Evolutionary conservation across 2,329 filamentous ascomycete genomes (phyloP).

Genomic region (Colletotrichum phormii): DNA sequence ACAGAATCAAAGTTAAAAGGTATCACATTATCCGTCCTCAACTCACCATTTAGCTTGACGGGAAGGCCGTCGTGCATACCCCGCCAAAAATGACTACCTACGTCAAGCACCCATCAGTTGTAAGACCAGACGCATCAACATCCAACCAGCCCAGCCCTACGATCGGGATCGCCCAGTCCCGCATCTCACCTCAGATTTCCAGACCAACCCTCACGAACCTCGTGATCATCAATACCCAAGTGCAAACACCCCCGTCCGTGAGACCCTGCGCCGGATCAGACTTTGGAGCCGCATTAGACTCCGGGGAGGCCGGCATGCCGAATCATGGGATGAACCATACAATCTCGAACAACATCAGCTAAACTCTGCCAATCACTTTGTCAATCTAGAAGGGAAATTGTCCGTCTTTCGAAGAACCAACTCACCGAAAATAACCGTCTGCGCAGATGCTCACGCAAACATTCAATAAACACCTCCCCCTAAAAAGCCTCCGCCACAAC

Average conservation of each 20-base stretch:
- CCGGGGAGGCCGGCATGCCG: background rate
- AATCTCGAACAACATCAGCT: background rate
- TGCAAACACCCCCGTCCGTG: background rate
- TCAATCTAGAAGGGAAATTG: background rate
- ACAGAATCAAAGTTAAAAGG: background rate
- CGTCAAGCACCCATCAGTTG: background rate
- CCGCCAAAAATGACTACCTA: background rate
- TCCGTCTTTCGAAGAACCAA: too few species aligned
- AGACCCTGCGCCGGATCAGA: background rate
- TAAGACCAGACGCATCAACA: background rate
- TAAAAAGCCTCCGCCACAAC: conserved; percentile 8
- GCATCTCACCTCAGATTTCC: background rate
- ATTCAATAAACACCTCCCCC: background rate
- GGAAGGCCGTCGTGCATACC: background rate
- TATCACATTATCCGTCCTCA: background rate
- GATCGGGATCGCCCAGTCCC: background rate
- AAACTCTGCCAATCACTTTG: background rate
- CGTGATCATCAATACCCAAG: background rate
- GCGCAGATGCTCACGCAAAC: background rate
- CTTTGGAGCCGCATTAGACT: background rate
- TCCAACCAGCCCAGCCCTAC: background rate
- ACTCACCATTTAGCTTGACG: background rate
- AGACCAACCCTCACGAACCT: background rate
- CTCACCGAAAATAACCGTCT: background rate
- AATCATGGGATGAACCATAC: background rate